Percentiles rank a stretch among this genome's conserved stretches.
These are phyloP conservation scores for Barnettozyma californica DNA, from an alignment of 805 yeast species.

Conservation along the genomic window DNA sequence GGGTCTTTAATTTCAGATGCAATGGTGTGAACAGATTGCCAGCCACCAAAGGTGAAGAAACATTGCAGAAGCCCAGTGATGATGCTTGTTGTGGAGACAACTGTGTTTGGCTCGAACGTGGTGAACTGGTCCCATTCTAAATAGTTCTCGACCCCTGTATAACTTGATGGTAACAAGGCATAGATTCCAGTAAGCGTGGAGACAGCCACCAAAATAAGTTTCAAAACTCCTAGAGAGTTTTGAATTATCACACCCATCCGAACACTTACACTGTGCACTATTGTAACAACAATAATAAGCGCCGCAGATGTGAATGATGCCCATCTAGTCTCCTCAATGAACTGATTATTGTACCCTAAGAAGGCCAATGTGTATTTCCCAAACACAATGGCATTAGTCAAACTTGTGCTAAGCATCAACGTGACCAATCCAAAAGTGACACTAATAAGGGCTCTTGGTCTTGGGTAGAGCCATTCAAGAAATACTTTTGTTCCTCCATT, in stretches of 20 bases:
- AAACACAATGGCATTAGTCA: slow-evolving; percentile 53
- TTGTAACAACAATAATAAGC: slow-evolving; percentile 31
- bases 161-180: slow-evolving; percentile 37
- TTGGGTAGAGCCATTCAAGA: slow-evolving; percentile 58
- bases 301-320: slow-evolving; percentile 38
- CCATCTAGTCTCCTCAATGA: slow-evolving; percentile 23
- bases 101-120: slow-evolving; percentile 21
- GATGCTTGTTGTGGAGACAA: slow-evolving; percentile 38
- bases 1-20: slow-evolving; percentile 60
- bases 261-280: slow-evolving; percentile 55
- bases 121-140: slow-evolving; percentile 26
- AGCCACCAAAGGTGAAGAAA: slow-evolving; percentile 55
- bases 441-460: slow-evolving; percentile 51
- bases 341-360: slow-evolving; percentile 34
- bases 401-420: slow-evolving; percentile 48
- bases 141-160: slow-evolving; percentile 39
- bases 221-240: slow-evolving; percentile 57
- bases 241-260: slow-evolving; percentile 56
- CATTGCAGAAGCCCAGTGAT: slow-evolving; percentile 55
- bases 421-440: slow-evolving; percentile 46
- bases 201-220: slow-evolving; percentile 46
- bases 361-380: slow-evolving; percentile 53
- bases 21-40: slow-evolving; percentile 58
- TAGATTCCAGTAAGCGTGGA: slow-evolving; percentile 57
- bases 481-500: slow-evolving; percentile 76